Evolutionary conservation across 2,329 filamentous ascomycete genomes (phyloP), one percentile per base, ranked within the genome.

Genomic region (Coleophoma crateriformis): DNA sequence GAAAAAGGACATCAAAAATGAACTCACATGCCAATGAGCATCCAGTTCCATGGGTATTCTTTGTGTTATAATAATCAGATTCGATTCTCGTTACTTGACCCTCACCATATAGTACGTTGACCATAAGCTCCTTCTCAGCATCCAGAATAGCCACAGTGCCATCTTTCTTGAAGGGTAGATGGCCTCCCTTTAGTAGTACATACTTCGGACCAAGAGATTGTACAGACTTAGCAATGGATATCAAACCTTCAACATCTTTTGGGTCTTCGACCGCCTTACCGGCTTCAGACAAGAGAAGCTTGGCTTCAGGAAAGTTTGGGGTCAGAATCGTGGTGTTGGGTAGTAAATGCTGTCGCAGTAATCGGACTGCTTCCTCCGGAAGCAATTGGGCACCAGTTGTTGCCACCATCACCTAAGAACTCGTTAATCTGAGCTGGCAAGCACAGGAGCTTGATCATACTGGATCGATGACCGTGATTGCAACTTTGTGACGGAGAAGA

Each of bases 11-110:
- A 10, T 32, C n/a, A 38, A n/a, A 27, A 34, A 11, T 27, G 46
- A 32, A 74, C 83, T 72, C 67, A 88, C 85, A 96, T 38, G 94
- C 94, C 52, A 97, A 77, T 10, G 90, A 95, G 64, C 94, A 99
- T 4, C 94, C 94, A 0, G 94, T 97, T 1, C 94, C 94, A 62
- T 99, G 94, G 0, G 92, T 97, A 63, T 92, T 92, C 52, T 75
- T 85, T 8, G 86, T 90, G 10, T 75, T 69, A 54, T 89, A 75
- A 63, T 87, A 96, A 4, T 76, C 74, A 37, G 82, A 87, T 66
- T 90, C 78, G 45, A 96, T 77, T 37, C 82, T 71, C 1, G 81
- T 73, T 0, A 77, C 66, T n/a, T 77, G 67, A 0, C 71, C 73
- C 0, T 75, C 76, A 7, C 88, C 87, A 40, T 82, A 81, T 5